phyloP scores from a whole-genome alignment of 2,329 filamentous ascomycete species.

The Colletotrichum cordylinicola region DNA sequence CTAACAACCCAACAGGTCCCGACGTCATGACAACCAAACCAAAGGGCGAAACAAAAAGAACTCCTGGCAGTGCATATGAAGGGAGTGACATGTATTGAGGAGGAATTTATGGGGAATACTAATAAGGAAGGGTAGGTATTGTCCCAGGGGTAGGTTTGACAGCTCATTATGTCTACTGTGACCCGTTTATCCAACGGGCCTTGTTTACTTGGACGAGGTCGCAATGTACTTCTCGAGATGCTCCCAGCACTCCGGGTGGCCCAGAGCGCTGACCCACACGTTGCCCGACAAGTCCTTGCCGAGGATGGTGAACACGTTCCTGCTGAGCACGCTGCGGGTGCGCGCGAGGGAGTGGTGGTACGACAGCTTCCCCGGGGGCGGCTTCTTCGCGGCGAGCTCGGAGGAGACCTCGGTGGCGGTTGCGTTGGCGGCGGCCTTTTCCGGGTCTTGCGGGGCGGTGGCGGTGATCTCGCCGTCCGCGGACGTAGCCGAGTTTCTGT shows the following conservation, averaged over 20 bases:
- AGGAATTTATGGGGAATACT: neutral
- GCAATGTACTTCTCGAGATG: constrained; percentile 28
- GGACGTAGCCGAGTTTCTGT: neutral
- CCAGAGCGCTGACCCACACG: constrained; percentile 30
- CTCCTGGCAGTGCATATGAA: neutral
- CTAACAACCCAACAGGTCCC: too few relatives aligned
- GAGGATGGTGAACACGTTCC: constrained; percentile 21
- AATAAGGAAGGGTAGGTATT: neutral
- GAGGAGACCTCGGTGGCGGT: neutral
- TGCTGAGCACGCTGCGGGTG: constrained; percentile 11
- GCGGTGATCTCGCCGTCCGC: neutral
- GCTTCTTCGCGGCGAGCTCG: neutral
- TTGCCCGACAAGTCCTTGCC: constrained; percentile 33
- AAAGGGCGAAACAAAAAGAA: too few relatives aligned
- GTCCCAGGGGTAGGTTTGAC: too few relatives aligned
- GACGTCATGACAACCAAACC: neutral
- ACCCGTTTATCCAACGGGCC: too few relatives aligned
- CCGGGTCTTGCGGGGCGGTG: neutral
- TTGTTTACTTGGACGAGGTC: neutral
- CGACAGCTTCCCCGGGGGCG: constrained; percentile 13
- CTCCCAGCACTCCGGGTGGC: constrained; percentile 30
- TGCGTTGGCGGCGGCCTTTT: neutral
- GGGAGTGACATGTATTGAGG: neutral
- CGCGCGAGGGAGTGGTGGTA: constrained; percentile 19
- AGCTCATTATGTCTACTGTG: too few relatives aligned